Conservation (phyloP, 495 filamentous ascomycete species). For the Cladorrhinum samala region DNA sequence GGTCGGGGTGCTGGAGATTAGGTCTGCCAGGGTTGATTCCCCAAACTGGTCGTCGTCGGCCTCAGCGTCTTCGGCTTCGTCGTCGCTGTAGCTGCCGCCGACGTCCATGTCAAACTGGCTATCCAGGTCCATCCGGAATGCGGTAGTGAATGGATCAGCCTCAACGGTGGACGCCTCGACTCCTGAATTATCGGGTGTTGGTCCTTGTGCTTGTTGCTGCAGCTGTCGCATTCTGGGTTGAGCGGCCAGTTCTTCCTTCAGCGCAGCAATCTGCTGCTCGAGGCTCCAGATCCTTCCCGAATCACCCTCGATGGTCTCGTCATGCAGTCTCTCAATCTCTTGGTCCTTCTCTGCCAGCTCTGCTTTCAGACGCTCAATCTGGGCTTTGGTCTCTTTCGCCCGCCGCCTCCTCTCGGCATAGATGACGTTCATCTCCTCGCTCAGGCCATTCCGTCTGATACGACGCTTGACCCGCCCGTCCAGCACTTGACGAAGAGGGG, state of each 20-base stretch:
- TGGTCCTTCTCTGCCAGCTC: constrained; percentile 48
- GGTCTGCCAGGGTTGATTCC: constrained; percentile 32
- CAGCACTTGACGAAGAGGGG: constrained; percentile 61
- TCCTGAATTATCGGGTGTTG: constrained; percentile 29
- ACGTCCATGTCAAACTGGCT: constrained; percentile 16
- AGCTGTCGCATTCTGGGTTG: constrained; percentile 8
- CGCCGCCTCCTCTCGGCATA: constrained; percentile 49
- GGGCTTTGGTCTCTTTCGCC: constrained; percentile 30
- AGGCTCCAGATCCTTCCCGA: constrained; percentile 38
- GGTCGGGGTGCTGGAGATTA: constrained; percentile 39
- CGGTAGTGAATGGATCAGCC: constrained; percentile 30
- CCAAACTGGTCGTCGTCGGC: constrained; percentile 30
- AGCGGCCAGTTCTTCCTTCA: constrained; percentile 26
- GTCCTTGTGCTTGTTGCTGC: background rate
- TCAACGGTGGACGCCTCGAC: constrained; percentile 38
- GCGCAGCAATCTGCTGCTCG: constrained; percentile 33
- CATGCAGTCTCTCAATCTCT: constrained; percentile 43
- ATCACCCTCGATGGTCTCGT: constrained; percentile 41
- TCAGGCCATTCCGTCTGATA: constrained; percentile 63
- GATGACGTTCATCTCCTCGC: constrained; percentile 67
- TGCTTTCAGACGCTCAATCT: constrained; percentile 46
- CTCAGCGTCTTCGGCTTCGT: constrained; percentile 16
- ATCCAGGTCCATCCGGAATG: constrained; percentile 31
- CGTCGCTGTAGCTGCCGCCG: constrained; percentile 28
- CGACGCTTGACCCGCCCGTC: constrained; percentile 67